Base-by-base conservation (phyloP, 208 protist genomes). In the Trypanosoma melophagium region DNA sequence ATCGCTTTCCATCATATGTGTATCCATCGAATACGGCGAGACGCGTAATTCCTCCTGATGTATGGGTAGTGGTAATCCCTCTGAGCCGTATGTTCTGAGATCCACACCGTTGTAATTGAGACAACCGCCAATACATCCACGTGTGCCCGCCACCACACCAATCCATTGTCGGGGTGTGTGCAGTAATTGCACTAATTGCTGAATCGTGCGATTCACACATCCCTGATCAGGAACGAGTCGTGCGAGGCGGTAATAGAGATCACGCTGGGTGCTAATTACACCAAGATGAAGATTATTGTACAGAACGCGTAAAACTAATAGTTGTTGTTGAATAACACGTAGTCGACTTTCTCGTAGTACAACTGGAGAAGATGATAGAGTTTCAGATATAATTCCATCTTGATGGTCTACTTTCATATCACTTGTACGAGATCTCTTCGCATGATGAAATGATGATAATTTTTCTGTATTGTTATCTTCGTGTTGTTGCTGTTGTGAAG, bases 211-310 rank as follows among this genome's bases (percentile, higher is more conserved):
- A 40, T 90, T 86, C 28, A 91, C 81, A 19, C 67, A 68, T 13
- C 47, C 59, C 74, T 95, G 84, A 21, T 77, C 60, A 3, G 81
- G 80, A 0, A 91, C 52, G 22, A 83, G 60, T 13, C 84, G 79
- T 10, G 84, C 60, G 14, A 95, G 75, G 56, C 83, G 86, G 68
- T 95, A 95, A 66, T 90, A 95, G 12, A 95, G 62, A 62, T 93
- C 87, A 1, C 89, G 86, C 62, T 95, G 89, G 4, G 89, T 92
- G 49, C 74, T 71, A 22, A 87, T 77, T 16, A 78, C 22, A 38
- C 79, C 74, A 8, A 25, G 51, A 25, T 70, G 59, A 16, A 87
- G 54, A 68, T 90, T 86, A 3, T 24, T 4, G 63, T 82, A 83
- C 17, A 94, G 72, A 21, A 79, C 16, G 1, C 57, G 38, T 9